Conservation (phyloP, 2,329 filamentous ascomycete genomes). For the Hymenoscyphus scutula region DNA sequence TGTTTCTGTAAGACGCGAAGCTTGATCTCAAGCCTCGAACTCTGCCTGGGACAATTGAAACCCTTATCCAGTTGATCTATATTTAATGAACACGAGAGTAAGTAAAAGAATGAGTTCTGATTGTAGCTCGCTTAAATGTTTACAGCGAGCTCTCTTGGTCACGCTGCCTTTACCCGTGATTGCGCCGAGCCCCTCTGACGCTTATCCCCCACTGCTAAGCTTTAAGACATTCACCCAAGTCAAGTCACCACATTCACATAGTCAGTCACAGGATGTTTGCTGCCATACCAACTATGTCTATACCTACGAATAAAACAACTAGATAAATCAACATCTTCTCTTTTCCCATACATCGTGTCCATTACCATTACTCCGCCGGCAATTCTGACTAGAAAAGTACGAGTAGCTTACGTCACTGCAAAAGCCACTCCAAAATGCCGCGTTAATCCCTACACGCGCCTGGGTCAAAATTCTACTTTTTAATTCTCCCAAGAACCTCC, state of each 20-base stretch:
- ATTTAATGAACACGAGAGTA: no score
- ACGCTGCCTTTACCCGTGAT: not conserved
- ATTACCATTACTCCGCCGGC: not conserved
- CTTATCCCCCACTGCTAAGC: not conserved
- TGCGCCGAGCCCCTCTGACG: not conserved
- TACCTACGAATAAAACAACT: no score
- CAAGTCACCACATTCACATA: not conserved
- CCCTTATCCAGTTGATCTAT: no score
- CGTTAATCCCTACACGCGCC: slow-evolving; percentile 2
- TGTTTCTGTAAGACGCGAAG: no score
- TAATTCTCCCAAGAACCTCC: not conserved
- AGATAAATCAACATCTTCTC: not conserved
- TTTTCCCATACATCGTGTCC: no score
- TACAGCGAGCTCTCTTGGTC: not conserved
- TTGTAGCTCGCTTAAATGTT: no score
- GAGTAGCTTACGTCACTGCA: not conserved
- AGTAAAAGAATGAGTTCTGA: no score
- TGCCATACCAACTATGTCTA: not conserved
- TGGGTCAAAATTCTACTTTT: not conserved
- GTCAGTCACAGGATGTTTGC: not conserved
- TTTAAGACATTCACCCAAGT: slow-evolving; percentile 1
- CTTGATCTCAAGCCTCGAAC: no score
- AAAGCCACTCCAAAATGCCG: slow-evolving; percentile 6
- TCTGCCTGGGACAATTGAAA: no score
- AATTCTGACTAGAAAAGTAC: not conserved